Base-by-base conservation (phyloP, 2,329 filamentous ascomycete species). In the Neoascochyta sp. region DNA sequence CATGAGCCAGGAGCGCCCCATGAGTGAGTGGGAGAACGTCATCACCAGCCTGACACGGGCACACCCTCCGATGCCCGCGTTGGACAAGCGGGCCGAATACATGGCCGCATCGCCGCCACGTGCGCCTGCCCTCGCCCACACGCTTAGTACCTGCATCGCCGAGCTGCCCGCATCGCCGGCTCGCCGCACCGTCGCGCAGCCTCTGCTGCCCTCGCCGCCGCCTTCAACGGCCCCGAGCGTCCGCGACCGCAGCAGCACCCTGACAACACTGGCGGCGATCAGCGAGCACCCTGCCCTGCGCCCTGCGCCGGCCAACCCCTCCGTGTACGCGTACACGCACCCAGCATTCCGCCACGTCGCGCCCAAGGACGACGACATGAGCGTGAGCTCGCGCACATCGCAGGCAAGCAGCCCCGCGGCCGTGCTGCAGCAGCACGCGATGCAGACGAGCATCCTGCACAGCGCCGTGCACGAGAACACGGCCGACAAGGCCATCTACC, bases 401-500 rank as follows among this genome's bases (percentile, higher is more conserved):
- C 28, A 20, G 18, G 26, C 29, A 10, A 25, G 22, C 22, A 22
- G 25, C 3, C 13, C 17, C n/a, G 44, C 36, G 26, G 29, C 31
- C 47, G 20, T 20, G 5, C 9, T 16, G 3, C 38, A 50, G 20
- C 61, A 63, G 29, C 57, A 64, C 23, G 54, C 49, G 5, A 34
- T 50, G 2, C 60, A 63, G 33, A 56, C 32, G 34, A 42, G 47
- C 15, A 52, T 57, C 36, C 50, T 32, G 25, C 55, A 41, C 29
- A 52, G 43, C 15, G 58, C 45, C 40, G 45, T 47, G 41, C 73
- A 52, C 42, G 57, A 70, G 20, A 73, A 77, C 29, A 74, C 75
- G 1, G 71, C 72, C 9, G 76, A 79, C 26, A 65, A 67, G 24
- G 78, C 78, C 1, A 70, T 81, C 11, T 61, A 66, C 25, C 64